Evolutionary conservation across 257 asterid genomes (phyloP).

Genomic region (Phtheirospermum japonicum): DNA sequence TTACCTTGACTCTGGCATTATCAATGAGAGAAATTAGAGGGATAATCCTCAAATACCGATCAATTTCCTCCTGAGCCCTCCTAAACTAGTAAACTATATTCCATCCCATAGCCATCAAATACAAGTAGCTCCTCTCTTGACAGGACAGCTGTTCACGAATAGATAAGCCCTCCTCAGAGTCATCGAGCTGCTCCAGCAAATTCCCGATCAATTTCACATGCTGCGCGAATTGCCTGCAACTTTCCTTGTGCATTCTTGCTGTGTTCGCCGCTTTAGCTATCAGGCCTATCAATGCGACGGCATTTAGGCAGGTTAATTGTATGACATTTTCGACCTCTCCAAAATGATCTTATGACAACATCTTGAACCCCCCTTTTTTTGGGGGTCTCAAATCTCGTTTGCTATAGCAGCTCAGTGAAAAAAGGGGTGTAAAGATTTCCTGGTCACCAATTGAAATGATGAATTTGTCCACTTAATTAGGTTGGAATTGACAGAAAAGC

Average conservation of each 20-base stretch:
- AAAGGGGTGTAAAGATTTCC: conserved; percentile 13
- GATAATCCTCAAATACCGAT: conserved; percentile 67
- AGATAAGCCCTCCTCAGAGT: conserved; percentile 60
- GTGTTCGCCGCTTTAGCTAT: conserved; percentile 63
- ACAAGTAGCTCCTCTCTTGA: conserved; percentile 72
- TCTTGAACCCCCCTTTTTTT: conserved; percentile 18
- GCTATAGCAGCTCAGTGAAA: neutral
- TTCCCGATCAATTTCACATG: conserved; percentile 76
- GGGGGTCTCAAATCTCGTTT: neutral
- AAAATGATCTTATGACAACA: conserved; percentile 59
- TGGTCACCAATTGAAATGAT: too few species aligned
- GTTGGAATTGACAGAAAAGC: too few species aligned
- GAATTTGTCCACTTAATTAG: too few species aligned
- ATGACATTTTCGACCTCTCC: conserved; percentile 57
- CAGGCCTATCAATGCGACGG: conserved; percentile 49
- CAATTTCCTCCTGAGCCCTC: conserved; percentile 74
- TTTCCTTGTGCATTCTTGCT: conserved; percentile 66
- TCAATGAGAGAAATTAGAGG: conserved; percentile 76
- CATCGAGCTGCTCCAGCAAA: conserved; percentile 79
- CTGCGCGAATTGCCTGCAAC: conserved; percentile 63
- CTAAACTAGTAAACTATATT: conserved; percentile 78
- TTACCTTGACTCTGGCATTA: conserved; percentile 64
- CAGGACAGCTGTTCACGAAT: conserved; percentile 71
- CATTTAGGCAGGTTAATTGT: conserved; percentile 52
- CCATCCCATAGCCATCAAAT: conserved; percentile 88